Evolutionary conservation across 768 basidiomycete species (phyloP), one percentile per base, ranked within the genome.

Genomic region (Lentinula aciculospora): DNA sequence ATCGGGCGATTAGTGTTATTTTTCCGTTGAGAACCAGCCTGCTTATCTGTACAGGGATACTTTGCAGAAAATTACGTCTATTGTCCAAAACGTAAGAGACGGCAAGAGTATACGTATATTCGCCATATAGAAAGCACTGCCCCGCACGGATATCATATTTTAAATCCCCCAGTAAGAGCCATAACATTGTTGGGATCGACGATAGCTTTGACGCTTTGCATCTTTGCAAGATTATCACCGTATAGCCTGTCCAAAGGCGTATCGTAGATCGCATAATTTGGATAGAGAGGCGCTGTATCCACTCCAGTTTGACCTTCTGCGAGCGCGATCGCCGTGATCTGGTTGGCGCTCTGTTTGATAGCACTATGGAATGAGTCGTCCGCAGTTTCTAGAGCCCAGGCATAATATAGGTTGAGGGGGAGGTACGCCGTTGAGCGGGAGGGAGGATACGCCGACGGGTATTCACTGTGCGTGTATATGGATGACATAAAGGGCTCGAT

Each of bases 131-230:
- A n/a, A n/a, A 34, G 32, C 32, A n/a, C 32, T 13, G 13, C 13
- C 4, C 32, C 13, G 6, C 3, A 17, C 23, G 23, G 21, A 40
- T 15, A 47, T 31, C 29, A 76, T 45, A 82, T 69, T 68, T 84
- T 86, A 67, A 78, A 86, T 6, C 85, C 86, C 4, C 85, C 85
- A n/a, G 85, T 75, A 17, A 86, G 76, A 15, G 76, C 78, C 85
- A 89, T 88, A 39, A 86, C 74, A 62, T 81, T 75, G 8, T 69
- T 51, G 0, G 85, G 86, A 66, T 89, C 86, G 53, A 81, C 72
- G 21, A 48, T 55, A 57, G 59, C 63, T 63, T 80, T 82, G 15
- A 86, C 66, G 10, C 53, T 59, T 55, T 65, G 59, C 58, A 86
- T 62, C 23, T 39, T 53, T n/a, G 54, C 28, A 15, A 56, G 9